A percentile compares a stretch with the other conserved stretches of the same genome.
Evolutionary conservation across 805 yeast species (phyloP).

Genomic region (Teunomyces stri): DNA sequence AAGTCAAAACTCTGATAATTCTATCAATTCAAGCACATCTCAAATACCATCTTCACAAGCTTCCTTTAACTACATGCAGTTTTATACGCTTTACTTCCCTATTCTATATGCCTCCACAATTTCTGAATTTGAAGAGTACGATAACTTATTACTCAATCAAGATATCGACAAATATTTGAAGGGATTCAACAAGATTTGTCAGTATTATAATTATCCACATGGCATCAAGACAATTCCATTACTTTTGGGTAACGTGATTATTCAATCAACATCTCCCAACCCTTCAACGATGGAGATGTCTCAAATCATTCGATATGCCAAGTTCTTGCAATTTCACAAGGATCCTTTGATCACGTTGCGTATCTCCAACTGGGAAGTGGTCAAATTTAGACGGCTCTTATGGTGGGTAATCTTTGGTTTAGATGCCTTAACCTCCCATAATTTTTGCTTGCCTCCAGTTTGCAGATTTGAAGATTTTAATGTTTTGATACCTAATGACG

Average conservation of each 20-base stretch:
- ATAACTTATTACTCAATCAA: conserved; percentile 43
- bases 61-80: conserved; percentile 38
- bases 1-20: neutral
- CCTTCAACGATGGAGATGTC: conserved; percentile 57
- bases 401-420: conserved; percentile 68
- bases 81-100: conserved; percentile 50
- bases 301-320: conserved; percentile 54
- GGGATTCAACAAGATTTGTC: conserved; percentile 49
- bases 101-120: conserved; percentile 57
- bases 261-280: conserved; percentile 53
- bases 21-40: conserved; percentile 2
- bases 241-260: conserved; percentile 47
- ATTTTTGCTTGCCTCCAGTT: conserved; percentile 54
- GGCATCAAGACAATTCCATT: conserved; percentile 42
- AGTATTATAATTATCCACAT: conserved; percentile 50
- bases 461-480: conserved; percentile 53
- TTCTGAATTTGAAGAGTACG: conserved; percentile 57
- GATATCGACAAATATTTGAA: conserved; percentile 50
- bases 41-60: conserved; percentile 5
- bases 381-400: conserved; percentile 53
- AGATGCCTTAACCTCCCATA: conserved; percentile 56
- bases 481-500: conserved; percentile 53
- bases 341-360: conserved; percentile 57
- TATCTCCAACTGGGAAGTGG: conserved; percentile 45
- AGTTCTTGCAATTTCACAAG: conserved; percentile 53